Conservation (phyloP, 2,329 filamentous ascomycete genomes). For the Fusarium redolens region DNA sequence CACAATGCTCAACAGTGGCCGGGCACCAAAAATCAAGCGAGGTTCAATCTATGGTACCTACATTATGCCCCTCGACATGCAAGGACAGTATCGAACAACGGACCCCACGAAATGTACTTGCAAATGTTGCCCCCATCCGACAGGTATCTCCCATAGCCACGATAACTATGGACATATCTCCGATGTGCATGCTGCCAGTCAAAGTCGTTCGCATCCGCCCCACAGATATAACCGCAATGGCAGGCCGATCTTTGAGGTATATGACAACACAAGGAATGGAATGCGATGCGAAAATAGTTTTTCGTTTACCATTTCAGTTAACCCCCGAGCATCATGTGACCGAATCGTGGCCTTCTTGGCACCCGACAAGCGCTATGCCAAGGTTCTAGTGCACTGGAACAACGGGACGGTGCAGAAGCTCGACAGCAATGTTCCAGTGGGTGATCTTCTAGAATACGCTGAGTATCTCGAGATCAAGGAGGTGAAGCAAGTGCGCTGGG, state of each 20-base stretch:
- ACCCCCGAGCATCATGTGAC: constrained; percentile 17
- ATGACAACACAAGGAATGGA: constrained; percentile 32
- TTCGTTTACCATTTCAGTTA: constrained; percentile 37
- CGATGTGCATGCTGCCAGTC: background rate
- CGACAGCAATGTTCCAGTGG: constrained; percentile 33
- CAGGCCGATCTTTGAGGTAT: constrained; percentile 35
- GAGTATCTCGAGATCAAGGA: constrained; percentile 41
- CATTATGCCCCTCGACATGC: constrained; percentile 30
- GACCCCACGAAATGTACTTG: constrained; percentile 40
- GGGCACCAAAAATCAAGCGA: background rate
- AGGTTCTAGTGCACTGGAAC: constrained; percentile 46
- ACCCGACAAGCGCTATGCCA: constrained; percentile 37
- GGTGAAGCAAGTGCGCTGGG: constrained; percentile 41
- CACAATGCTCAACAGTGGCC: background rate
- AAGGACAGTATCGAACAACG: constrained; percentile 25
- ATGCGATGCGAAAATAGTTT: constrained; percentile 29
- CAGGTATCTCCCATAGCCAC: constrained; percentile 18
- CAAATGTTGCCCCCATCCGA: constrained; percentile 42
- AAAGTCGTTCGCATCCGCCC: background rate
- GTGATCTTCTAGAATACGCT: constrained; percentile 34
- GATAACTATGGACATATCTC: constrained; percentile 7
- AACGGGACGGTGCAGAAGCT: constrained; percentile 42
- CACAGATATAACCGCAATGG: constrained; percentile 4
- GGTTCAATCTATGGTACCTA: constrained; percentile 38
- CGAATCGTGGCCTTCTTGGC: constrained; percentile 41